Evolutionary conservation across 106 monocot species (phyloP).

Genomic region (Apostasia shenzhenica): DNA sequence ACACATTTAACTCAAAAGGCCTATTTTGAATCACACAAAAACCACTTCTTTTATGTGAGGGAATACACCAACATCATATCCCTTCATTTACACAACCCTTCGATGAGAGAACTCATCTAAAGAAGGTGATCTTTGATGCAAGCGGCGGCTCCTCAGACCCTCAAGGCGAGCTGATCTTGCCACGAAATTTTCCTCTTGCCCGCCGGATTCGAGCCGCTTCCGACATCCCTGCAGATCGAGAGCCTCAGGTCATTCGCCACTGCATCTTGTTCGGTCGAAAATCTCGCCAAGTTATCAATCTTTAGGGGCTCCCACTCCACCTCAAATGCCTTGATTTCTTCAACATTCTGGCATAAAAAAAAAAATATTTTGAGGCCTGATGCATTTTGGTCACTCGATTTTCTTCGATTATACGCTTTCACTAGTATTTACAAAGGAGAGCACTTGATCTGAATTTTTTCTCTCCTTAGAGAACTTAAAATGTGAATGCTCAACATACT

Average conservation of each 20-base stretch:
- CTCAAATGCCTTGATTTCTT: slow-evolving; percentile 30
- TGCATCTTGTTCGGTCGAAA: slow-evolving; percentile 18
- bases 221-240: slow-evolving; percentile 39
- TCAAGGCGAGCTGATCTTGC: slow-evolving; percentile 74
- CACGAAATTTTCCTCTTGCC: slow-evolving; percentile 79
- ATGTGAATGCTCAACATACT: not conserved
- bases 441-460: not conserved
- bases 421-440: not conserved
- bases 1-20: too few relatives aligned
- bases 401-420: not conserved
- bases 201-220: slow-evolving; percentile 20
- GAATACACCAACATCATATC: too few relatives aligned
- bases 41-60: too few relatives aligned
- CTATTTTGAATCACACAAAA: too few relatives aligned
- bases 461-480: not conserved
- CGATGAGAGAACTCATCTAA: not conserved
- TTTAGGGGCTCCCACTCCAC: slow-evolving; percentile 22
- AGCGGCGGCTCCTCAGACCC: slow-evolving; percentile 20
- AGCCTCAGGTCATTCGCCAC: slow-evolving; percentile 23
- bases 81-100: too few relatives aligned
- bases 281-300: slow-evolving; percentile 15
- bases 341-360: slow-evolving; percentile 29
- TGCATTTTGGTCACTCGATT: not conserved
- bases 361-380: not conserved
- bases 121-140: not conserved